A percentile compares a stretch with the other conserved stretches of the same genome.
These are phyloP conservation scores for Yamadazyma epiphylla DNA, from an alignment of 1,139 yeast species.

Conservation along the genomic window DNA sequence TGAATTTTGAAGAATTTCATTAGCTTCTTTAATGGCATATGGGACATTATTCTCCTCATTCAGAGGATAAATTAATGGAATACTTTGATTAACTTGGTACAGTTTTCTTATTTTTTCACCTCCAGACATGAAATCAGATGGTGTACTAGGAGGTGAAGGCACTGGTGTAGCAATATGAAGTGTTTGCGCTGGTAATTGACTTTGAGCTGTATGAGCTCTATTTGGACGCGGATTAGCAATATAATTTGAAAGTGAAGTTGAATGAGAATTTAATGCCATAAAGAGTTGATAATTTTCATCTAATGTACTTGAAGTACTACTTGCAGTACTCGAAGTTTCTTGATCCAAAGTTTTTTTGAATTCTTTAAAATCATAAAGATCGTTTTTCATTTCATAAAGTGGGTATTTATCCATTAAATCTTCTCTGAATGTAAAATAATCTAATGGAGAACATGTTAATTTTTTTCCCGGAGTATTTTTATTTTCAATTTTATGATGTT, in stretches of 20 bases:
- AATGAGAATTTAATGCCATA: slow-evolving; percentile 42
- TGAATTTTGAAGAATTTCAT: slow-evolving; percentile 52
- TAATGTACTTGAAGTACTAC: slow-evolving; percentile 9
- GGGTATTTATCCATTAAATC: slow-evolving; percentile 78
- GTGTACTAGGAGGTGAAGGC: slow-evolving; percentile 77
- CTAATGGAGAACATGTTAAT: slow-evolving; percentile 67
- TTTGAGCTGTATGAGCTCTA: slow-evolving; percentile 49
- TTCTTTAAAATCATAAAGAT: slow-evolving; percentile 17
- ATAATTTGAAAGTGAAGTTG: slow-evolving; percentile 52
- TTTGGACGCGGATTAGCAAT: slow-evolving; percentile 59
- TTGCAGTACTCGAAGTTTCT: not conserved
- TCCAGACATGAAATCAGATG: slow-evolving; percentile 51
- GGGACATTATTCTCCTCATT: slow-evolving; percentile 47
- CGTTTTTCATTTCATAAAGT: slow-evolving; percentile 28
- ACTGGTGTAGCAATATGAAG: slow-evolving; percentile 86
- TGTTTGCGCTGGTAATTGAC: slow-evolving; percentile 58
- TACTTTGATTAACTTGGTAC: slow-evolving; percentile 74
- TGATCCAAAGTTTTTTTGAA: slow-evolving; percentile 12
- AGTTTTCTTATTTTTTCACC: slow-evolving; percentile 69
- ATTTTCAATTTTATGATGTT: slow-evolving; percentile 39
- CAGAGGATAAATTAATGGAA: slow-evolving; percentile 74
- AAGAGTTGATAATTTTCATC: slow-evolving; percentile 26
- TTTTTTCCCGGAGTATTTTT: slow-evolving; percentile 16
- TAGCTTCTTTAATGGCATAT: slow-evolving; percentile 74
- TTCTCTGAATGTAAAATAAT: slow-evolving; percentile 73